Evolutionary conservation across 2,329 filamentous ascomycete species (phyloP), one percentile per base, ranked within the genome.

Genomic region (Fusarium robinianum): DNA sequence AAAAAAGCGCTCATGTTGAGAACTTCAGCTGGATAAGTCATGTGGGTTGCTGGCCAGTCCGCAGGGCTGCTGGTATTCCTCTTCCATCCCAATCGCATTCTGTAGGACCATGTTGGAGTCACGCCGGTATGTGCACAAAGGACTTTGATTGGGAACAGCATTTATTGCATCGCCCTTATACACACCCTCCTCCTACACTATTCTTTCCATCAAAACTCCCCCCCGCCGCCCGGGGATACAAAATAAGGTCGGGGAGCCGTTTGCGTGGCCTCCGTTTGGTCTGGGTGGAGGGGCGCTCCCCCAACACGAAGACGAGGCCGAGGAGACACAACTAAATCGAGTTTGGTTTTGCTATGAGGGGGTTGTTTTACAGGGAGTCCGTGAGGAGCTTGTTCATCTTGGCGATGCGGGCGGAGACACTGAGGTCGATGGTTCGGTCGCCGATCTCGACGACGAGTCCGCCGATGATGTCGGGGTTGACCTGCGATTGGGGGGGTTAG

Each of bases 351-450:
- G 57, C 46, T 58, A 55, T 41, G 24, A 33, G n/a, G n/a, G 42
- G 45, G 39, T 54, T 46, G 41, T 55, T 90, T 88, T 96, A 99
- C 88, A 99, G 80, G 73, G 87, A 81, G 76, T 99, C 94, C 63
- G 82, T 91, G 69, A 99, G 87, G 71, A 96, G 85, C 87, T 97
- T 99, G 89, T 99, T 99, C 83, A 99, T 89, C 84, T 90, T 95
- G 72, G 88, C 82, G 74, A 99, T 87, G 82, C 92, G 95, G 71
- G 88, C 80, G 35, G 92, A 92, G 67, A 99, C 91, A 74, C 87
- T 94, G 63, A 96, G 87, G 76, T 99, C 94, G 69, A 99, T 96
- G 71, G 92, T 97, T 69, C 92, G 88, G 81, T 97, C 92, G 66
- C 91, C 92, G 62, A 97, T 87, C 78, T 97, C 92, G 67, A 99